phyloP scores from a whole-genome alignment of 2,329 filamentous ascomycete species.

The Immersiporthe knoxdaviesiana region DNA sequence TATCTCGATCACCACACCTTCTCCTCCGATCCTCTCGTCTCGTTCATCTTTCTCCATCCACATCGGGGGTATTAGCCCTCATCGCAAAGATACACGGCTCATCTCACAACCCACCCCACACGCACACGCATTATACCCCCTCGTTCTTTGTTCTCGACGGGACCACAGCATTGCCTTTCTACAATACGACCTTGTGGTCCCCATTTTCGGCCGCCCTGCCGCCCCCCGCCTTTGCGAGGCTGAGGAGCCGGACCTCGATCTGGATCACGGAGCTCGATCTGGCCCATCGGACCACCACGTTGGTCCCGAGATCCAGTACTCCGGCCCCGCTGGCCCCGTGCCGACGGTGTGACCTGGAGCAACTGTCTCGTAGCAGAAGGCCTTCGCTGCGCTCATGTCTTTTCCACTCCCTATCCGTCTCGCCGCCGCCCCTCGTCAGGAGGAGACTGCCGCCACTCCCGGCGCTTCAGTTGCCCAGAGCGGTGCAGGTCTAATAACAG shows the following conservation, averaged over 20 bases:
- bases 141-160: background rate
- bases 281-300: background rate
- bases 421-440: constrained; percentile 15
- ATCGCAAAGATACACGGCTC: background rate
- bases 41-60: background rate
- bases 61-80: constrained; percentile 4
- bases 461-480: background rate
- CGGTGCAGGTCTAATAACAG: background rate
- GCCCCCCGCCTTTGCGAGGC: background rate
- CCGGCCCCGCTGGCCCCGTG: constrained; percentile 11
- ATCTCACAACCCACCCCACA: too few species aligned
- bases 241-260: background rate
- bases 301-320: background rate
- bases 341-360: constrained; percentile 20
- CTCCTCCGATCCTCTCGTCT: constrained; percentile 16
- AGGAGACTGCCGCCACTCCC: constrained; percentile 14
- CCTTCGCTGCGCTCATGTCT: constrained; percentile 19
- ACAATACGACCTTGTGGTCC: background rate
- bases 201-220: background rate
- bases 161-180: background rate
- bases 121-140: too few species aligned
- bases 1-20: constrained; percentile 14
- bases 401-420: constrained; percentile 25
- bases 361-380: background rate
- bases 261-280: background rate